These are phyloP conservation scores for Lactarius quietus DNA, from an alignment of 768 basidiomycete genomes.

Conservation along the genomic window DNA sequence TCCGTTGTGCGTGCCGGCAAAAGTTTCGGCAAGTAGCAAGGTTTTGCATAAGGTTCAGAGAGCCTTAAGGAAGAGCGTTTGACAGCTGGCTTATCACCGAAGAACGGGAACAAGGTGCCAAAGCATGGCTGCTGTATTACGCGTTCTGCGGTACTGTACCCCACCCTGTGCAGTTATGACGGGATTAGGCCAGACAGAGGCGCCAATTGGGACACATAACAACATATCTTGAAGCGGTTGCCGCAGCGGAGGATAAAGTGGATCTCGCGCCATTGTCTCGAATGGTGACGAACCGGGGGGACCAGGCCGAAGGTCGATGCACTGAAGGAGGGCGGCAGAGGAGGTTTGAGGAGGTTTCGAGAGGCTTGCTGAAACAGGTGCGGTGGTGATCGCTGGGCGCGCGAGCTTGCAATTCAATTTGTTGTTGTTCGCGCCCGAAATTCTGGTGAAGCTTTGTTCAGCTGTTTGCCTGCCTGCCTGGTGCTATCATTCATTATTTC, in stretches of 20 bases:
- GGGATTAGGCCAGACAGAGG: constrained; percentile 7
- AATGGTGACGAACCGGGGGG: neutral
- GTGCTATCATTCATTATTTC: neutral
- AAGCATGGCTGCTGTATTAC: neutral
- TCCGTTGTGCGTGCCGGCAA: neutral
- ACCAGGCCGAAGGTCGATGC: neutral
- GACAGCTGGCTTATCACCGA: constrained; percentile 12
- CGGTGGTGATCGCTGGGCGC: neutral
- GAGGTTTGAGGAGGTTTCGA: neutral
- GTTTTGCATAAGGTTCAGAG: constrained; percentile 13
- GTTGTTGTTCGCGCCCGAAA: neutral
- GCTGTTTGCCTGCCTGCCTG: neutral
- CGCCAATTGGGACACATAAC: neutral
- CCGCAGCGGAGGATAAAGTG: constrained; percentile 8
- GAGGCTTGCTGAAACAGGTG: neutral
- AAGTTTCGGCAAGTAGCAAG: neutral
- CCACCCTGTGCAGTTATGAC: neutral
- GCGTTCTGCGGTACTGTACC: neutral
- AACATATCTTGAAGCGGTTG: neutral
- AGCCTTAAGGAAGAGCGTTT: constrained; percentile 14
- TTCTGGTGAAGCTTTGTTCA: neutral
- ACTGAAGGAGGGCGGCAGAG: neutral
- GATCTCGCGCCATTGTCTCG: neutral
- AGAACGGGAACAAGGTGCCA: constrained; percentile 18
- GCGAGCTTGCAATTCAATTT: neutral